These are phyloP conservation scores for Sporothrix luriei DNA, from an alignment of 2,329 filamentous ascomycete genomes.

Conservation along the genomic window DNA sequence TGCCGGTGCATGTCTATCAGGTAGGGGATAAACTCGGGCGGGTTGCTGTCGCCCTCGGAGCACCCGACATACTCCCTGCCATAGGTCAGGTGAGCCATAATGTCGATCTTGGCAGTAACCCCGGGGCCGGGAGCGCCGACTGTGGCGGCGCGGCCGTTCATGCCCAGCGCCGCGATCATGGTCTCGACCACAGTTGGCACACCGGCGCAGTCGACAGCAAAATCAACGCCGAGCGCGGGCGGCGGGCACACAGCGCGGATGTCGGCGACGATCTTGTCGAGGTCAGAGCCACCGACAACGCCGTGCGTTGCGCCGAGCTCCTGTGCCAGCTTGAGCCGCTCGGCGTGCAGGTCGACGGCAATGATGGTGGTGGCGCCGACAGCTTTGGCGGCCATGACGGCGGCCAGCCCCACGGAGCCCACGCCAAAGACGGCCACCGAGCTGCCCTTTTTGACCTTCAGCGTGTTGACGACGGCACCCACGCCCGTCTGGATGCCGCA, in stretches of 20 bases:
- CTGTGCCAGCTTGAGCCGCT: neutral
- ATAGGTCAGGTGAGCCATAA: constrained; percentile 39
- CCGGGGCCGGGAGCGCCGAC: constrained; percentile 38
- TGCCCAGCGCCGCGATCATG: constrained; percentile 51
- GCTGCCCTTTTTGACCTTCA: constrained; percentile 39
- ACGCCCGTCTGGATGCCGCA: constrained; percentile 47
- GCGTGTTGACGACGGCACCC: constrained; percentile 44
- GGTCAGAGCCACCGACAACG: neutral
- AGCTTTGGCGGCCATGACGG: constrained; percentile 31
- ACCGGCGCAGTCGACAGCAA: constrained; percentile 42
- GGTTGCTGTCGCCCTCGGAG: constrained; percentile 39
- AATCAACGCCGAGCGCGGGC: constrained; percentile 41
- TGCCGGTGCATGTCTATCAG: constrained; percentile 43
- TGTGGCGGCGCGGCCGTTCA: constrained; percentile 38
- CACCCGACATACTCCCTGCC: constrained; percentile 42
- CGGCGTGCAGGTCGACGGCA: neutral
- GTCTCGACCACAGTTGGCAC: constrained; percentile 47
- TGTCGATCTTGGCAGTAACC: constrained; percentile 36
- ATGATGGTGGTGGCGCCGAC: neutral
- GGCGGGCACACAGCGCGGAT: constrained; percentile 40
- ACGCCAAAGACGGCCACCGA: constrained; percentile 43
- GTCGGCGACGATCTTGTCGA: neutral
- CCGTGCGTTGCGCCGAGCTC: constrained; percentile 21
- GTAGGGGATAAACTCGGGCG: constrained; percentile 41
- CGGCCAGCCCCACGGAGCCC: constrained; percentile 44